Conservation (phyloP, 106 monocot genomes). For the Dendrobium huoshanense region DNA sequence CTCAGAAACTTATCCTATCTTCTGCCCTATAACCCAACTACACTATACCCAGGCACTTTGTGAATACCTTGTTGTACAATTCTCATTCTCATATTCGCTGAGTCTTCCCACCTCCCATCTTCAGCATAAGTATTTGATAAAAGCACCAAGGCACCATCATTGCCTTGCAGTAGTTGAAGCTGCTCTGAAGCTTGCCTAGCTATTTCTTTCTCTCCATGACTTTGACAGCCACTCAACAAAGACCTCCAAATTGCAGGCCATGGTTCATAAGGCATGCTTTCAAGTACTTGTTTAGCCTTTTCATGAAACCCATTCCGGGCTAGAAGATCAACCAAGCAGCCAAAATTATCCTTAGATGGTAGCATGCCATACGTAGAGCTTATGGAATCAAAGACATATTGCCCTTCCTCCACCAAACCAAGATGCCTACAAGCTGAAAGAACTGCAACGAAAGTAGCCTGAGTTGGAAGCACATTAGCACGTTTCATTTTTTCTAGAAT, state of each 20-base stretch:
- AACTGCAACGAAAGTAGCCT: constrained; percentile 24
- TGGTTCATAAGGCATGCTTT: constrained; percentile 25
- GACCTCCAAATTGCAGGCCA: constrained; percentile 33
- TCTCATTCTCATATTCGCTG: constrained; percentile 13
- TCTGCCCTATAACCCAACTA: not conserved
- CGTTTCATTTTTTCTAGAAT: constrained; percentile 18
- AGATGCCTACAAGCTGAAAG: constrained; percentile 31
- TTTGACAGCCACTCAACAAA: constrained; percentile 23
- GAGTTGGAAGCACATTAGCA: constrained; percentile 14
- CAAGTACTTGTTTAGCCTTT: constrained; percentile 15
- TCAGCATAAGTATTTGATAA: constrained; percentile 24
- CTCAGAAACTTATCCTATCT: too few relatives aligned
- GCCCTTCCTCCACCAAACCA: constrained; percentile 24
- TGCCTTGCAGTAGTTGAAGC: constrained; percentile 15
- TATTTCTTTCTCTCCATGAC: constrained; percentile 20
- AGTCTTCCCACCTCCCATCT: constrained; percentile 24
- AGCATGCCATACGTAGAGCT: constrained; percentile 15
- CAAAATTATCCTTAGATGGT: constrained; percentile 19
- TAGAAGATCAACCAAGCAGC: constrained; percentile 28
- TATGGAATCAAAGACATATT: constrained; percentile 15
- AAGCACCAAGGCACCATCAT: constrained; percentile 20
- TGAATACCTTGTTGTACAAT: constrained; percentile 13
- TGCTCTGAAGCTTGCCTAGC: constrained; percentile 13
- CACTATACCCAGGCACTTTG: constrained; percentile 19
- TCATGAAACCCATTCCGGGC: constrained; percentile 23